These are phyloP conservation scores for Tolypocladium tundrense DNA, from an alignment of 2,329 filamentous ascomycete genomes.

Conservation along the genomic window DNA sequence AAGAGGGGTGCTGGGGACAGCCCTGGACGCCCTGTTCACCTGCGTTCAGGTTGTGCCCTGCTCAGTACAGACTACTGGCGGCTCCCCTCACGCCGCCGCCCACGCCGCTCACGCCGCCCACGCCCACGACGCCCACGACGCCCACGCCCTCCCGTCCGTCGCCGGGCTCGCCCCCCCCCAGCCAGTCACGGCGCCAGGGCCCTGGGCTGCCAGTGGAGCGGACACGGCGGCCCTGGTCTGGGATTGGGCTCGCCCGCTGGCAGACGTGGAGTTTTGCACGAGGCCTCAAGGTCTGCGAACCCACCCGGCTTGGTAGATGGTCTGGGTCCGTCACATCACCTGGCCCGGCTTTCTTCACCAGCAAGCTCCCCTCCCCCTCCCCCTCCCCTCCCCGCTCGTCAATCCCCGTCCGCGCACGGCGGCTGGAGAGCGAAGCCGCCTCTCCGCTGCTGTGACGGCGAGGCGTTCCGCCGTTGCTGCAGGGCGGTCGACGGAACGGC, in stretches of 20 bases:
- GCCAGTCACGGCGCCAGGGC: not conserved
- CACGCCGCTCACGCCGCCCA: not conserved
- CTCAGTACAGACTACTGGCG: not conserved
- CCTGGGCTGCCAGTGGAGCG: not conserved
- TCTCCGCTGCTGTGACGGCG: not conserved
- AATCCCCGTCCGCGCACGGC: not conserved
- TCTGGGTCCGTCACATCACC: not conserved
- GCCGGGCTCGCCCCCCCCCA: not conserved
- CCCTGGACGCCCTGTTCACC: not conserved
- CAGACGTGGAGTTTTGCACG: not conserved
- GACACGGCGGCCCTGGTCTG: not conserved
- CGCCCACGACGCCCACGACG: not conserved
- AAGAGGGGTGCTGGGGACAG: constrained; percentile 11
- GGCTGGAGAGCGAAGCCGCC: not conserved
- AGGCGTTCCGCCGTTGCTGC: not conserved
- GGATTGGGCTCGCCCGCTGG: not conserved
- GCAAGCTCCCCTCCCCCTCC: too few species aligned
- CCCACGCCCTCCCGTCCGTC: not conserved
- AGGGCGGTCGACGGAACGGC: not conserved
- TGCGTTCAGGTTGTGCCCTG: not conserved
- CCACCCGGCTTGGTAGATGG: not conserved
- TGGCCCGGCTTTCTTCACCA: not conserved
- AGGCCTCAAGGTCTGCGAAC: not conserved
- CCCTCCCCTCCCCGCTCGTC: not conserved
- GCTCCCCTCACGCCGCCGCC: constrained; percentile 3